phyloP scores from a whole-genome alignment of 345 rosid genomes.

The Eucalyptus melliodora region DNA sequence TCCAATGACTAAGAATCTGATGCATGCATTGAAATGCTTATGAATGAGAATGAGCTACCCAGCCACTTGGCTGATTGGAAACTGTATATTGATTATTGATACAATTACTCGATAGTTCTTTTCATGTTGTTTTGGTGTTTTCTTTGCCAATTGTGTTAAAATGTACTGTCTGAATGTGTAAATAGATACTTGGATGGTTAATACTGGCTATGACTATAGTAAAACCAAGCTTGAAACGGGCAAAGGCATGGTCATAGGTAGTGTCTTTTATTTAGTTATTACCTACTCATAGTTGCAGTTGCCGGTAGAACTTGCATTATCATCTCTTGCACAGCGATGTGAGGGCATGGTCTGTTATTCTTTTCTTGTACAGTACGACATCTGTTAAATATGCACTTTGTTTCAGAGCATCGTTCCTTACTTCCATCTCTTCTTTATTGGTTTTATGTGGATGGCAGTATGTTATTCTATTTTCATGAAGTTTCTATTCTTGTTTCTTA shows the following conservation, averaged over 20 bases:
- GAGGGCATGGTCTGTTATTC: background rate
- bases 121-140: background rate
- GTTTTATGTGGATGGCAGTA: no score
- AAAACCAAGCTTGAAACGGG: background rate
- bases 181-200: background rate
- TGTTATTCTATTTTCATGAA: no score
- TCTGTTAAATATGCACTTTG: background rate
- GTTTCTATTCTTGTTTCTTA: no score
- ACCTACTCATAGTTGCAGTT: background rate
- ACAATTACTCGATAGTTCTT: background rate
- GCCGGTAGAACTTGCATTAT: background rate
- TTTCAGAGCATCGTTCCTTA: background rate
- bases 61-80: background rate
- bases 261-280: background rate
- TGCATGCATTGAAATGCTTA: background rate
- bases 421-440: background rate
- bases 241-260: background rate
- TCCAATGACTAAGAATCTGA: background rate
- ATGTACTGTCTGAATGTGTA: background rate
- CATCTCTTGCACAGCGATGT: background rate
- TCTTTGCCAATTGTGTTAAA: background rate
- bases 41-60: background rate
- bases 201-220: background rate
- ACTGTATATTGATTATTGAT: background rate
- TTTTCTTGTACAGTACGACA: background rate